Evolutionary conservation across 1,284 basidiomycete genomes (phyloP).

Genomic region (Xerocomus nothofagi): DNA sequence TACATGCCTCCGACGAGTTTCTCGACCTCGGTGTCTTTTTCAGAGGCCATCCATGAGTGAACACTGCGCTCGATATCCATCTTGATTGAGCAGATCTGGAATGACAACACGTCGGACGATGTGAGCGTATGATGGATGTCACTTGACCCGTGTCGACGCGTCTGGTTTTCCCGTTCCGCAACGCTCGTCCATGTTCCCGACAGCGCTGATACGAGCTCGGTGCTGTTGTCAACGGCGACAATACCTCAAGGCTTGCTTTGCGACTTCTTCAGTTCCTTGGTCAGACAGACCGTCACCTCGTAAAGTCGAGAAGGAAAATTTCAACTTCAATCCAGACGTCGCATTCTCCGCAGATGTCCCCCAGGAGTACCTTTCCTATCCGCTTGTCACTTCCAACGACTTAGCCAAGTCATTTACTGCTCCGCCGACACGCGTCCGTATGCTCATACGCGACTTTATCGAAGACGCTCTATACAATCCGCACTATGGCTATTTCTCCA

Average conservation of each 20-base stretch:
- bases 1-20: constrained; percentile 56
- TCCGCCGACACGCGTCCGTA: constrained; percentile 83
- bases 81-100: neutral
- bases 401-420: constrained; percentile 47
- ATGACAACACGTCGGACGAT: neutral
- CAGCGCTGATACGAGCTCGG: constrained; percentile 16
- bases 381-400: constrained; percentile 73
- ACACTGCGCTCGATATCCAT: constrained; percentile 56
- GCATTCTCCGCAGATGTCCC: constrained; percentile 51
- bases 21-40: constrained; percentile 60
- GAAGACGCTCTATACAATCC: constrained; percentile 98
- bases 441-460: constrained; percentile 96
- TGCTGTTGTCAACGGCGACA: constrained; percentile 25
- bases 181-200: constrained; percentile 23
- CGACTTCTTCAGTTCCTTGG: constrained; percentile 22
- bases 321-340: constrained; percentile 67
- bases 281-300: constrained; percentile 14
- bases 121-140: too few relatives aligned
- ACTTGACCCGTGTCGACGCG: too few relatives aligned
- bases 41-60: constrained; percentile 71
- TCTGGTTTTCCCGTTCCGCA: constrained; percentile 6
- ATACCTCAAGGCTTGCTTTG: constrained; percentile 26
- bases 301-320: constrained; percentile 44
- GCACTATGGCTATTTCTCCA: constrained; percentile 95
- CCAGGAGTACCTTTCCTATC: constrained; percentile 53